Conservation (phyloP, 805 yeast genomes). For the Yamadazyma kitorensis region DNA sequence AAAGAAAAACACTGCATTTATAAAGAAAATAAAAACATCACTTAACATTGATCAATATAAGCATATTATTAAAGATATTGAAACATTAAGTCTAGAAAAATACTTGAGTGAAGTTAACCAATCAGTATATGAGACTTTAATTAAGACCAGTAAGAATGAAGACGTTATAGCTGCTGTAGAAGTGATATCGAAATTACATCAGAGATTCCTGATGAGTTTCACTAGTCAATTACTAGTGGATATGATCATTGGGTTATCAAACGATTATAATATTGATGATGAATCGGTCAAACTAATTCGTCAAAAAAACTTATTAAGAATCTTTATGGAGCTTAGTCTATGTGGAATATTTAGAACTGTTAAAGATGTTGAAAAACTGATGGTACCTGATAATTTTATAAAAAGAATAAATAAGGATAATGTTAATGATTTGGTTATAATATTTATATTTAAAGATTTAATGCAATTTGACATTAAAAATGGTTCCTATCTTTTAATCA, state of each 20-base stretch:
- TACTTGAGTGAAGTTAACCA: constrained; percentile 68
- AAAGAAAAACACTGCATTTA: constrained; percentile 78
- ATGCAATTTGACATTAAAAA: constrained; percentile 24
- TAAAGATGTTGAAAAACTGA: constrained; percentile 37
- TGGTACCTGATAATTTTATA: constrained; percentile 30
- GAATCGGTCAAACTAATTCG: constrained; percentile 35
- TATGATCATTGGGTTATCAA: constrained; percentile 28
- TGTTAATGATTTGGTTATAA: constrained; percentile 19
- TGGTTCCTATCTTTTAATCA: constrained; percentile 36
- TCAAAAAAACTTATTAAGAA: constrained; percentile 46
- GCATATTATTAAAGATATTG: constrained; percentile 57
- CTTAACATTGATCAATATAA: constrained; percentile 49
- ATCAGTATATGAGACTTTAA: constrained; percentile 61
- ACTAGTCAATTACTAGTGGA: constrained; percentile 45
- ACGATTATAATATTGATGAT: constrained; percentile 43
- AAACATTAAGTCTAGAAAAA: constrained; percentile 63
- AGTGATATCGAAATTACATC: constrained; percentile 71
- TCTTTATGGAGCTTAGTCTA: constrained; percentile 56
- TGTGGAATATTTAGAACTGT: constrained; percentile 53
- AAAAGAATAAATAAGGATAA: constrained; percentile 19
- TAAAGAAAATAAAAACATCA: constrained; percentile 62
- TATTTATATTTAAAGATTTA: constrained; percentile 27
- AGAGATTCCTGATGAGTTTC: constrained; percentile 58
- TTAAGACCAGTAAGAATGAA: constrained; percentile 47
- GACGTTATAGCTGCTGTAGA: constrained; percentile 67